A percentile compares a stretch with the other conserved stretches of the same genome.
These are phyloP conservation scores for Hypoxylon fragiforme DNA, from an alignment of 495 filamentous ascomycete genomes.

Conservation along the genomic window DNA sequence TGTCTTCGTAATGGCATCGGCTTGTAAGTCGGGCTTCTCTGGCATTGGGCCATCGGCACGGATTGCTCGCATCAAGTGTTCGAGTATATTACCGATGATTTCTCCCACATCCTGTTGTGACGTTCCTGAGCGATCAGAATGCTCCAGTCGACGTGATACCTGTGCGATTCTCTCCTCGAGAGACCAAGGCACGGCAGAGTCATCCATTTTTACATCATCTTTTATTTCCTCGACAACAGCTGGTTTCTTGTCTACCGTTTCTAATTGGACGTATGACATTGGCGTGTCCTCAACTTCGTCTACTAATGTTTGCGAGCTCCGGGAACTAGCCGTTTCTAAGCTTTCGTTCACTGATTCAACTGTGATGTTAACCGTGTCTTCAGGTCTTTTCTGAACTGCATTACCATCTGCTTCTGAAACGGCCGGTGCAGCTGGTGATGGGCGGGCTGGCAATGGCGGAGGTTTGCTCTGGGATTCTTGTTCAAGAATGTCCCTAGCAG, in stretches of 20 bases:
- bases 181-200: slow-evolving; percentile 24
- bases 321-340: slow-evolving; percentile 39
- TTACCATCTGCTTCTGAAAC: slow-evolving; percentile 9
- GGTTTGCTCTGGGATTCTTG: slow-evolving; percentile 25
- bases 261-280: slow-evolving; percentile 10
- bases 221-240: not conserved
- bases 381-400: not conserved
- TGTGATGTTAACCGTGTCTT: slow-evolving; percentile 22
- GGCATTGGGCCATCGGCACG: slow-evolving; percentile 60
- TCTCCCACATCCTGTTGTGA: slow-evolving; percentile 90
- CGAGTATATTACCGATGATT: slow-evolving; percentile 88
- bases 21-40: slow-evolving; percentile 61
- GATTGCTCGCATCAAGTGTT: slow-evolving; percentile 87
- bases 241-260: slow-evolving; percentile 1
- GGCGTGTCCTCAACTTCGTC: slow-evolving; percentile 37
- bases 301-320: slow-evolving; percentile 52
- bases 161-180: slow-evolving; percentile 48
- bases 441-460: slow-evolving; percentile 40
- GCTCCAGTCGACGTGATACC: slow-evolving; percentile 43
- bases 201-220: slow-evolving; percentile 32
- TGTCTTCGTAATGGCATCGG: slow-evolving; percentile 73
- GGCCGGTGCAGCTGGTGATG: slow-evolving; percentile 31
- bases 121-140: slow-evolving; percentile 49
- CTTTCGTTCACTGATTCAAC: slow-evolving; percentile 30
- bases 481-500: slow-evolving; percentile 36